Evolutionary conservation across 164 flowering plant species (phyloP), one percentile per base, ranked within the genome.

Genomic region (Kalanchoe fedtschenkoi): DNA sequence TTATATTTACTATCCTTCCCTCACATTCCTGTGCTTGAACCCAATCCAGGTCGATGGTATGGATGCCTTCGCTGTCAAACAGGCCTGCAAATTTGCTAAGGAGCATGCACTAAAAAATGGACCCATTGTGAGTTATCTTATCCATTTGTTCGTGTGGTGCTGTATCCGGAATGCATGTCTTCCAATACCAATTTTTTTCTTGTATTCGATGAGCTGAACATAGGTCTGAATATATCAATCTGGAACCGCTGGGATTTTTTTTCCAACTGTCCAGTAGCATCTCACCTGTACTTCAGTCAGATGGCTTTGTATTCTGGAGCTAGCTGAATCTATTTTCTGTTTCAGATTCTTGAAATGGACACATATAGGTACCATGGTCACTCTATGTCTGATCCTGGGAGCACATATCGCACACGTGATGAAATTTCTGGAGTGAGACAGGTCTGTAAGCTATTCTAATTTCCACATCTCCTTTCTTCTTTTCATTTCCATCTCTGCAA

Each of bases 301-400:
- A n/a, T n/a, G n/a, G n/a, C n/a, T n/a, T n/a, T n/a, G n/a, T n/a
- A n/a, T n/a, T n/a, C n/a, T 44, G 51, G 24, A 51, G 13, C 56
- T 26, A 17, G 54, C 24, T 37, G 29, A 1, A 21, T 22, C 24
- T 47, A 47, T 26, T 51, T 19, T 44, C 13, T 16, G 9, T 10
- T 9, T 63, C 85, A 95, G 99, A 89, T 95, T 68, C 96, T 95
- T 69, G 99, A 95, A 72, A 91, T 95, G 99, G 99, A 95, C 77
- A 91, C 97, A n/a, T 95, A 95, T 74, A 81, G 97, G 73, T 91
- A 95, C 72, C 99, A 95, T 69, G 99, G 99, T 19, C 99, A 95
- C 77, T 95, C 99, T 64, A 91, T 95, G 97, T 91, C 97, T 60
- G 99, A 95, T 68, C 97, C 97, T 62, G 97, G 99, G 39, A 91